Conservation (phyloP, 2,329 filamentous ascomycete genomes). For the Westerdykella aurantiaca region DNA sequence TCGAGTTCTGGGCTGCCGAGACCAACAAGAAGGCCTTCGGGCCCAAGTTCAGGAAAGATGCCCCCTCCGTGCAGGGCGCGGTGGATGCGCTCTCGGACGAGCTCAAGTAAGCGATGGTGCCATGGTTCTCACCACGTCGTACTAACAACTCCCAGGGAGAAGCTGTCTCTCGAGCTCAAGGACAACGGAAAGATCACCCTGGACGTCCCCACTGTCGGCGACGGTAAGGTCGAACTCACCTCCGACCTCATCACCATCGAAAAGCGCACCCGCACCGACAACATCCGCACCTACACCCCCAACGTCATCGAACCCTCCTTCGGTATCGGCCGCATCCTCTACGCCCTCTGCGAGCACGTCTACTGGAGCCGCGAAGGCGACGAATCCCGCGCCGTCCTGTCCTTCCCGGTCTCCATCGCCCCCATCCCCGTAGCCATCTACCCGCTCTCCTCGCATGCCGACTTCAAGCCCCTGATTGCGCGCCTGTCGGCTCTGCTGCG, state of each 20-base stretch:
- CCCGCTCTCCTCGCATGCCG: slow-evolving; percentile 73
- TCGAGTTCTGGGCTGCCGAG: slow-evolving; percentile 84
- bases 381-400: slow-evolving; percentile 74
- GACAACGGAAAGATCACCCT: slow-evolving; percentile 70
- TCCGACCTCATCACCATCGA: slow-evolving; percentile 79
- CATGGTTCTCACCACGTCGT: no score
- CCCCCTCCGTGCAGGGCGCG: slow-evolving; percentile 75
- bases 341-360: slow-evolving; percentile 85
- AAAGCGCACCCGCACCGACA: slow-evolving; percentile 74
- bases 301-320: slow-evolving; percentile 98
- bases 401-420: slow-evolving; percentile 72
- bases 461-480: slow-evolving; percentile 72
- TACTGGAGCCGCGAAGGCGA: slow-evolving; percentile 88
- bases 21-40: slow-evolving; percentile 95
- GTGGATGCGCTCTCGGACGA: slow-evolving; percentile 72
- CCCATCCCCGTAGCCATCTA: slow-evolving; percentile 93
- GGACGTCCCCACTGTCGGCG: slow-evolving; percentile 61
- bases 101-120: slow-evolving; percentile 45
- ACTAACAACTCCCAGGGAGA: slow-evolving; percentile 44
- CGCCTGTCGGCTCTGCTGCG: slow-evolving; percentile 71
- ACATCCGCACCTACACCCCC: slow-evolving; percentile 84
- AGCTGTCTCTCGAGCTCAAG: slow-evolving; percentile 67
- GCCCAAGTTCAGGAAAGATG: slow-evolving; percentile 85
- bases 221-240: slow-evolving; percentile 71
- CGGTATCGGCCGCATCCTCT: slow-evolving; percentile 90